Base-by-base conservation (phyloP, 2,329 filamentous ascomycete species). In the Triangularia setosa region DNA sequence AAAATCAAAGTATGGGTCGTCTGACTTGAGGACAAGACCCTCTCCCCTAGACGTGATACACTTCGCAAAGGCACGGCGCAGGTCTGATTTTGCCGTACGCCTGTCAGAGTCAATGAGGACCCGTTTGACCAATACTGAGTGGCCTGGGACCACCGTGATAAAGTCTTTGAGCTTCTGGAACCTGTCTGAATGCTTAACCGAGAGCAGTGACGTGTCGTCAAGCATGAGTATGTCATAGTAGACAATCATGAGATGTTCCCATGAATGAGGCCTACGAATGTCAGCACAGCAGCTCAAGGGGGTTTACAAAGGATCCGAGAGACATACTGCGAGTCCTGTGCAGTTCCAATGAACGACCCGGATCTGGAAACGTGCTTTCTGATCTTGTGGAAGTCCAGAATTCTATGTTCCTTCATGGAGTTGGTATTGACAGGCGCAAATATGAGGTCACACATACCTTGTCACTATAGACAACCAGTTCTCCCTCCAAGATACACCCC, bases 381-480 rank as follows among this genome's bases (percentile, higher is more conserved):
- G 65, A 97, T 89, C 70, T 92, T 90, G 69, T 95, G 87, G 70
- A 97, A 97, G 0, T 87, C 87, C 53, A 92, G 77, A 2, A 96
- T 87, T 40, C 80, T 84, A 23, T 83, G 76, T 53, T 89, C 80
- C 76, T 85, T 57, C 23, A 21, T 1, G 9, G 7, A 16, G 58
- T 57, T 27, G 56, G 21, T 14, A n/a, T 28, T 52, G 3, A 58
- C 6, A 7, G 11, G 16, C 24, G 52, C 28, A 58, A 11, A 16
- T 23, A 5, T n/a, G 23, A 30, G 5, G n/a, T 25, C 16, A 21
- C 21, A 69, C 75, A 57, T 72, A 82, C 83, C 70, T 80, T 78
- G 60, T 92, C 87, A 72, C 85, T 91, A 75, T 89, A 96, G 1
- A 94, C 89, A 5, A 95, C 82, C 61, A 97, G 78, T 72, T 97